phyloP scores from a whole-genome alignment of 345 rosid genomes.

The Salix viminalis region DNA sequence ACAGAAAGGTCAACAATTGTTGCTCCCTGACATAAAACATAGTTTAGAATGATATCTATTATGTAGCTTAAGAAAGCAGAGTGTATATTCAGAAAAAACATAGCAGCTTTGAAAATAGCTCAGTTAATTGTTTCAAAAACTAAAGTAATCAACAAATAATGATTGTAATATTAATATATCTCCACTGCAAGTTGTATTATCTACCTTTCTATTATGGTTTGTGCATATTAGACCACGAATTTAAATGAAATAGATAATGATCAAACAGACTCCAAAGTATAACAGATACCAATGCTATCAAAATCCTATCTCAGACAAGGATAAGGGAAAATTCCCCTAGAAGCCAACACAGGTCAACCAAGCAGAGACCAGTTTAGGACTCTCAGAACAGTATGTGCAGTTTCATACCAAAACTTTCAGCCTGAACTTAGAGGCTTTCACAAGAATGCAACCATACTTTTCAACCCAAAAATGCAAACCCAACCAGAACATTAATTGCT shows the following conservation, averaged over 20 bases:
- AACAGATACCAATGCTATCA: not conserved
- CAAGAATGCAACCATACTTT: not conserved
- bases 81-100: not conserved
- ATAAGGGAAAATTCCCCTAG: not conserved
- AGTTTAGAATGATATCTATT: not conserved
- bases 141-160: not conserved
- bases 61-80: not conserved
- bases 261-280: not conserved
- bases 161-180: too few relatives aligned
- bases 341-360: not conserved
- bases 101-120: not conserved
- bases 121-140: not conserved
- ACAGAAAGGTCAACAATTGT: conserved; percentile 84
- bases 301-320: too few relatives aligned
- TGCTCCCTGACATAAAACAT: conserved; percentile 63
- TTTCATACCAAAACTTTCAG: not conserved
- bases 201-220: too few relatives aligned
- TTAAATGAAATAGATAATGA: not conserved
- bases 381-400: not conserved
- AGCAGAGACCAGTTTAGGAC: not conserved
- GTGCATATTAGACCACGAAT: not conserved
- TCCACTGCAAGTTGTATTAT: too few relatives aligned
- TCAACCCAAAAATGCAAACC: not conserved
- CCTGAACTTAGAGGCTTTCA: not conserved
- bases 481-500: not conserved